A percentile compares a stretch with the other conserved stretches of the same genome.
Conservation (phyloP, 495 filamentous ascomycete species). For the Astrocystis sublimbata region DNA sequence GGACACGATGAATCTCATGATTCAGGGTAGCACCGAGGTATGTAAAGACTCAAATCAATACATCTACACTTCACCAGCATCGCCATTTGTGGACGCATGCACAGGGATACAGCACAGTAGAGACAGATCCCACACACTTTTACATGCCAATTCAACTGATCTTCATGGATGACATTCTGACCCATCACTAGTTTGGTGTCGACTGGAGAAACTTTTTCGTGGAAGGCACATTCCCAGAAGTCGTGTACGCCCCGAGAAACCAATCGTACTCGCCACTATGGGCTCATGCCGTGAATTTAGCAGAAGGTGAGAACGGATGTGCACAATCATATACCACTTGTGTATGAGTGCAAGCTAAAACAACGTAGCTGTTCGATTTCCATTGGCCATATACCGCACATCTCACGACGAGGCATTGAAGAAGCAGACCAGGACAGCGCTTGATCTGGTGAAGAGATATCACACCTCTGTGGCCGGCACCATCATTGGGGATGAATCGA, state of each 20-base stretch:
- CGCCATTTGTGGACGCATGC: neutral
- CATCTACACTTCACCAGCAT: neutral
- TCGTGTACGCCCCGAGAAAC: conserved; percentile 29
- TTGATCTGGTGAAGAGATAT: conserved; percentile 31
- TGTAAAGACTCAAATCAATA: neutral
- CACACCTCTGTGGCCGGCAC: conserved; percentile 38
- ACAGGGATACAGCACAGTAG: neutral
- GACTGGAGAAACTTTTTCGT: conserved; percentile 37
- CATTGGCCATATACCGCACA: conserved; percentile 34
- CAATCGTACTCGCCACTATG: conserved; percentile 26
- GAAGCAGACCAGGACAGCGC: conserved; percentile 32
- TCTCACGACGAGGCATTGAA: conserved; percentile 31
- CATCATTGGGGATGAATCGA: conserved; percentile 34
- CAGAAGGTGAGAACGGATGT: conserved; percentile 28
- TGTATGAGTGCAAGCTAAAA: neutral
- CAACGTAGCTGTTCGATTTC: conserved; percentile 27
- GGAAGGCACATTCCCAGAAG: conserved; percentile 33
- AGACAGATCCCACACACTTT: neutral
- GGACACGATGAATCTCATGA: conserved; percentile 40
- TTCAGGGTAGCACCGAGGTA: conserved; percentile 29
- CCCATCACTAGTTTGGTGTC: conserved; percentile 48
- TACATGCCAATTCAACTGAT: neutral
- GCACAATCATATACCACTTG: neutral
- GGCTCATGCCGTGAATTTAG: conserved; percentile 35
- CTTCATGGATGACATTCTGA: neutral